Percentiles rank a stretch among this genome's conserved stretches.
These are phyloP conservation scores for Rostrohypoxylon terebratum DNA, from an alignment of 495 filamentous ascomycete genomes.

Conservation along the genomic window DNA sequence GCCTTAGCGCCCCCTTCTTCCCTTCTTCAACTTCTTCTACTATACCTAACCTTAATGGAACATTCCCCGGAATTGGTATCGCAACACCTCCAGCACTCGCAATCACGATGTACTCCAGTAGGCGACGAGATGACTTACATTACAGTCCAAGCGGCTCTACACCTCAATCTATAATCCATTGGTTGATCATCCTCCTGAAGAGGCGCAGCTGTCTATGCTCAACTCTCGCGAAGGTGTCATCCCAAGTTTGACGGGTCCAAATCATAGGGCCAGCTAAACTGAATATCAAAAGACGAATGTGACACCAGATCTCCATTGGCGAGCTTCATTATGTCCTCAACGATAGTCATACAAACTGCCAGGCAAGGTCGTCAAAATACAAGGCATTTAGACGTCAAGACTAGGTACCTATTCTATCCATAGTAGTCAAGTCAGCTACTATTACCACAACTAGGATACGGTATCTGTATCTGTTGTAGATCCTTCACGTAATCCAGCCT, in stretches of 20 bases:
- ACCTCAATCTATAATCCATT: conserved; percentile 15
- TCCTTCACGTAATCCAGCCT: conserved; percentile 22
- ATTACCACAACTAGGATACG: not conserved
- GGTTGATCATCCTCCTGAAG: conserved; percentile 33
- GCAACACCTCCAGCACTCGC: not conserved
- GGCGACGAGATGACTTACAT: conserved; percentile 8
- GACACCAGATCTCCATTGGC: conserved; percentile 28
- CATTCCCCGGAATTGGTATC: conserved; percentile 11
- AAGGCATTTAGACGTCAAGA: not conserved
- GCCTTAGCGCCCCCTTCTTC: conserved; percentile 36
- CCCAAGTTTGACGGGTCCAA: conserved; percentile 26
- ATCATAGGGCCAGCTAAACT: not conserved
- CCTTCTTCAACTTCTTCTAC: conserved; percentile 29
- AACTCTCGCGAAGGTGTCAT: conserved; percentile 29
- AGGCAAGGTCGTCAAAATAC: not conserved
- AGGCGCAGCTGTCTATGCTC: conserved; percentile 26
- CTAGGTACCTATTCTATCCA: not conserved
- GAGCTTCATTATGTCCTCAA: not conserved
- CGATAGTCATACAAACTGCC: not conserved
- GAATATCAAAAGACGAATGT: conserved; percentile 8
- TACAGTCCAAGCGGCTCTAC: conserved; percentile 31
- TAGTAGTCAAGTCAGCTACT: conserved; percentile 1
- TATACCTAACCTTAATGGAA: conserved; percentile 35
- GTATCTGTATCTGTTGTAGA: conserved; percentile 14
- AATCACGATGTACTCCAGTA: not conserved